phyloP scores from a whole-genome alignment of 192 early-diverging fungal genomes.

The Borealophlyctis nickersoniae region DNA sequence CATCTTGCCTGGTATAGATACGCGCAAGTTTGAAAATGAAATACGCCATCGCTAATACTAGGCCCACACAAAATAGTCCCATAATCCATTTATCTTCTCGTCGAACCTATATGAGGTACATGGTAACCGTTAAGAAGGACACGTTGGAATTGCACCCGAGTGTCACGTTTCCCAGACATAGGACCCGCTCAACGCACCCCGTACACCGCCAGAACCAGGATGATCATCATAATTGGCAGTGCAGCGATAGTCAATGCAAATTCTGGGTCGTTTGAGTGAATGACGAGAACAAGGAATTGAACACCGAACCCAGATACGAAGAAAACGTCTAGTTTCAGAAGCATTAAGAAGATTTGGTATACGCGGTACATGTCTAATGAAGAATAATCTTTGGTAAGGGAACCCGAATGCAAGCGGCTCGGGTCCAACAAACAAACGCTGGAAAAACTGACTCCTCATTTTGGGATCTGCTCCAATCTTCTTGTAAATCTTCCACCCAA shows the following conservation, averaged over 20 bases:
- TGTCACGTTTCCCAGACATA: no score
- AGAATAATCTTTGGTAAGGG: no score
- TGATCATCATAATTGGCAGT: conserved; percentile 53
- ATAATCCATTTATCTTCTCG: conserved; percentile 63
- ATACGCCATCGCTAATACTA: conserved; percentile 63
- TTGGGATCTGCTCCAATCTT: conserved; percentile 52
- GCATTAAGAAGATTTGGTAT: conserved; percentile 77
- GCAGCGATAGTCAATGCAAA: conserved; percentile 52
- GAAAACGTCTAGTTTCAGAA: conserved; percentile 80
- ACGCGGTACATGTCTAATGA: conserved; percentile 28
- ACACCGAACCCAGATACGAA: conserved; percentile 74
- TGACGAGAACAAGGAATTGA: conserved; percentile 62
- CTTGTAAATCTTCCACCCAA: conserved; percentile 60
- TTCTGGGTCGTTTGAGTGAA: conserved; percentile 32
- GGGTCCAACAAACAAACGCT: background rate
- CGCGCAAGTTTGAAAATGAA: conserved; percentile 65
- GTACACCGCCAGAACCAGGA: conserved; percentile 65
- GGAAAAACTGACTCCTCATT: conserved; percentile 41
- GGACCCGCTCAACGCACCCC: conserved; percentile 52
- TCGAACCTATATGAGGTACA: conserved; percentile 49
- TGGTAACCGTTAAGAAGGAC: no score
- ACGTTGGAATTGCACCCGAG: no score
- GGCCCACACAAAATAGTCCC: conserved; percentile 53
- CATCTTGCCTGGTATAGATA: conserved; percentile 44
- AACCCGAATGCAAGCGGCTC: background rate